Evolutionary conservation across 108 stramenopile species (phyloP).

Genomic region (Pseudonitzschia pungens): DNA sequence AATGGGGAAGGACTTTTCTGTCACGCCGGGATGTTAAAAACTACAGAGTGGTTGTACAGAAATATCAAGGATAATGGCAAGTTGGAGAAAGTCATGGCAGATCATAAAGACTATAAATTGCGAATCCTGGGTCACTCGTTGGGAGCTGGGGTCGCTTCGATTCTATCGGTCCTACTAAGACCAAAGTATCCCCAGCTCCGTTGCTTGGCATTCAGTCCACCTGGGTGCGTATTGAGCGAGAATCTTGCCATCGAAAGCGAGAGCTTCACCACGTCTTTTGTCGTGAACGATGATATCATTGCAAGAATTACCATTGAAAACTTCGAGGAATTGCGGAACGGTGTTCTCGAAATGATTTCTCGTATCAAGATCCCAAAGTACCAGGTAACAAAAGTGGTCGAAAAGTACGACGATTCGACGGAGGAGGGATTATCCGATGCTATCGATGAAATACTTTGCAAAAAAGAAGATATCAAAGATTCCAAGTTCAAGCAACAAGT

Average conservation of each 20-base stretch:
- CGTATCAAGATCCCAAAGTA: slow-evolving; percentile 79
- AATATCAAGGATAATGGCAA: slow-evolving; percentile 63
- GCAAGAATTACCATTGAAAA: slow-evolving; percentile 62
- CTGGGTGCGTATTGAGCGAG: slow-evolving; percentile 77
- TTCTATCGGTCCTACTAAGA: slow-evolving; percentile 75
- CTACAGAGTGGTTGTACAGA: slow-evolving; percentile 67
- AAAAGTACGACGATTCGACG: neutral
- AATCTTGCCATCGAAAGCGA: slow-evolving; percentile 60
- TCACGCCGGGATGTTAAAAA: slow-evolving; percentile 70
- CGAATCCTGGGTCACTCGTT: slow-evolving; percentile 86
- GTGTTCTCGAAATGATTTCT: slow-evolving; percentile 73
- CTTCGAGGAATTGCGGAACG: slow-evolving; percentile 68
- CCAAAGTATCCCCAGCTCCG: slow-evolving; percentile 68
- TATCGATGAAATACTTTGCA: slow-evolving; percentile 62
- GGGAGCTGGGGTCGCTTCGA: slow-evolving; percentile 87
- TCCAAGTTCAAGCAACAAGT: slow-evolving; percentile 63
- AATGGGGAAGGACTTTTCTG: slow-evolving; percentile 65
- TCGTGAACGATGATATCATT: slow-evolving; percentile 80
- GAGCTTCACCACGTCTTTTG: slow-evolving; percentile 64
- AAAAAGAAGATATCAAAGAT: slow-evolving; percentile 43
- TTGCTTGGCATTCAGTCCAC: slow-evolving; percentile 82
- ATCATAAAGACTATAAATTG: slow-evolving; percentile 56
- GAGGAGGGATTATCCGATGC: slow-evolving; percentile 40
- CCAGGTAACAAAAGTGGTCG: slow-evolving; percentile 33
- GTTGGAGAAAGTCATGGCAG: slow-evolving; percentile 49